Base-by-base conservation (phyloP, 2,329 filamentous ascomycete genomes). In the Ambrosiella cleistominuta region DNA sequence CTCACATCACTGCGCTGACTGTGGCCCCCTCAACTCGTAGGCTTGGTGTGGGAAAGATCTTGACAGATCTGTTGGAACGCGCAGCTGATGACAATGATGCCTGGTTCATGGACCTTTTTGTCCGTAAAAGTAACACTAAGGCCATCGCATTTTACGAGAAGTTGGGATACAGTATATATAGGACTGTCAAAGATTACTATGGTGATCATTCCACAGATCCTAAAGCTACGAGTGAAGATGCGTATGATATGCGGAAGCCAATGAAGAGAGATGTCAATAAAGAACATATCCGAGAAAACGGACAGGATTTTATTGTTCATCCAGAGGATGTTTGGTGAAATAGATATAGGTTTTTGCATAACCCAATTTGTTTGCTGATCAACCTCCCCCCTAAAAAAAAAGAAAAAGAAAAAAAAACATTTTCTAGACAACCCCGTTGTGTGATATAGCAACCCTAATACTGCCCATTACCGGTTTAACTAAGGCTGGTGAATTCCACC, bases 41-140 rank as follows among this genome's bases (percentile, higher is more conserved):
- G 49, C 78, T 93, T 13, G 91, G 93, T 13, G 86, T 96, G 65
- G 93, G 91, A 55, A 88, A 85, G 61, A 83, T 85, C 51, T 76
- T 98, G 42, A 89, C 86, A 0, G 79, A 86, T 65, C 82, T 87
- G 59, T 76, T 98, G 37, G 91, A 96, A 70, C 75, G 77, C n/a
- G 83, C 82, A 1, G 88, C 87, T 45, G 86, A 96, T 64, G 83
- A 82, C 55, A 83, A 88, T 63, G 75, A 94, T 62, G 84, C 88
- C 51, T 97, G 88, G 86, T 98, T 98, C 67, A 86, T 97, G 50
- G 93, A 98, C 69, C 71, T 98, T 55, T 98, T 95, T 67, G 93
- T 98, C 51, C 78, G 93, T 49, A 85, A 83, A 62, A 90, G 88
- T 66, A 98, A 98, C 69, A 77, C 81, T 66, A 83, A 87, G 63